phyloP scores from a whole-genome alignment of 257 asterid species.

The Solanum chaucha region DNA sequence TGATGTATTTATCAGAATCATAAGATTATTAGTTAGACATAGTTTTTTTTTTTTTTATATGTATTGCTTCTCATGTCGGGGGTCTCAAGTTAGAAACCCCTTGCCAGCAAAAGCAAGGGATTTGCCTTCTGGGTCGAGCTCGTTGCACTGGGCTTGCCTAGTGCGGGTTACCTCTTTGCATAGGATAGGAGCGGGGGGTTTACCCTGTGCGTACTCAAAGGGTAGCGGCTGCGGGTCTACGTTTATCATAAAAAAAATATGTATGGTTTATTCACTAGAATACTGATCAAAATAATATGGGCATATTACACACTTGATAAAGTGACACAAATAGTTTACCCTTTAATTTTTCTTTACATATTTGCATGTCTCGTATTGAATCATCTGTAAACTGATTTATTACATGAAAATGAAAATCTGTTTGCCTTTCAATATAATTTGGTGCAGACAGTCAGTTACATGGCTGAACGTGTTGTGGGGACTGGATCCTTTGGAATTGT shows the following conservation, averaged over 20 bases:
- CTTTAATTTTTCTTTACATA: not conserved
- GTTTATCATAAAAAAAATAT: no score
- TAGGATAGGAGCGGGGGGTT: not conserved
- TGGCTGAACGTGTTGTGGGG: conserved; percentile 57
- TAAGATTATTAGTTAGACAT: not conserved
- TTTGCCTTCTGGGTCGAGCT: not conserved
- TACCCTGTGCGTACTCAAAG: not conserved
- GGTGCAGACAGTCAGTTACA: conserved; percentile 46
- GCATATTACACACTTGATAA: not conserved
- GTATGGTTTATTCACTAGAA: not conserved
- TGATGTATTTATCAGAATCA: not conserved
- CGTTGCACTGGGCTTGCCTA: not conserved
- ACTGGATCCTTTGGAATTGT: conserved; percentile 50
- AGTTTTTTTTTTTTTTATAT: not conserved
- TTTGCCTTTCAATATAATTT: not conserved
- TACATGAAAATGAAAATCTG: not conserved
- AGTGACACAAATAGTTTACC: not conserved
- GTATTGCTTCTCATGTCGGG: not conserved
- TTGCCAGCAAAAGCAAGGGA: not conserved
- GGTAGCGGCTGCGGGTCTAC: not conserved
- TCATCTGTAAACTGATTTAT: not conserved
- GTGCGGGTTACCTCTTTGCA: not conserved
- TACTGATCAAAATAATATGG: not conserved
- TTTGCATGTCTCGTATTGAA: not conserved
- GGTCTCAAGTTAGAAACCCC: not conserved